Evolutionary conservation across 352 stramenopile genomes (phyloP), one percentile per base, ranked within the genome.

Genomic region (Globisporangium yorkense): DNA sequence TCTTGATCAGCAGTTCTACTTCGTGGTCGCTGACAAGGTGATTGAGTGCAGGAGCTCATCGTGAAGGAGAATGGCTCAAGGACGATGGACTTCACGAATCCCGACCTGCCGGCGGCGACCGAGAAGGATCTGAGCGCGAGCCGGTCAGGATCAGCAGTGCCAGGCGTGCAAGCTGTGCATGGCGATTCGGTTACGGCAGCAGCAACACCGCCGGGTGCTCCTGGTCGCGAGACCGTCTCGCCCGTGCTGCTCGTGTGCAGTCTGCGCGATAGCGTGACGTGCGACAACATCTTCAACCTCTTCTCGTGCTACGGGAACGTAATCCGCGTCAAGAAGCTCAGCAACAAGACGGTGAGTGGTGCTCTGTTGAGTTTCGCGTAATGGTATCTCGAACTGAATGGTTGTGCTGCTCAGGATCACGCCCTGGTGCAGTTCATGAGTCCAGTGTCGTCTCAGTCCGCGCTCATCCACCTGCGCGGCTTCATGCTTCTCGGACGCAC

Each of bases 231-330:
- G 12, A 57, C 58, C 5, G 57, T 68, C 18, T 84, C 77, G 24
- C 73, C 74, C 2, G 77, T 87, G 29, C 63, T 87, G 44, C 67
- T 85, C 9, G 74, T 81, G 21, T 82, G 70, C 65, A 87, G 83
- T 46, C 52, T 87, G 15, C 67, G 67, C 33, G 69, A 83, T 33
- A 68, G 61, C 31, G 65, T 84, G 54, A 74, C 75, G 18, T 88
- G 77, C 59, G 75, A 88, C 51, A 65, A 83, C 24, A 46, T 88
- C 2, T 88, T 88, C 72, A 84, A 88, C 51, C 56, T 88, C 16
- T 88, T 88, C 33, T 88, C 77, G 20, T 88, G 75, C 53, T 88
- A 88, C 39, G 77, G 77, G 20, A 86, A 88, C 62, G 74, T 88
- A 6, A 57, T 66, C 10, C 77, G 75, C 37, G 57, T 88, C 52